phyloP scores from a whole-genome alignment of 345 rosid species.

The Turnera subulata region DNA sequence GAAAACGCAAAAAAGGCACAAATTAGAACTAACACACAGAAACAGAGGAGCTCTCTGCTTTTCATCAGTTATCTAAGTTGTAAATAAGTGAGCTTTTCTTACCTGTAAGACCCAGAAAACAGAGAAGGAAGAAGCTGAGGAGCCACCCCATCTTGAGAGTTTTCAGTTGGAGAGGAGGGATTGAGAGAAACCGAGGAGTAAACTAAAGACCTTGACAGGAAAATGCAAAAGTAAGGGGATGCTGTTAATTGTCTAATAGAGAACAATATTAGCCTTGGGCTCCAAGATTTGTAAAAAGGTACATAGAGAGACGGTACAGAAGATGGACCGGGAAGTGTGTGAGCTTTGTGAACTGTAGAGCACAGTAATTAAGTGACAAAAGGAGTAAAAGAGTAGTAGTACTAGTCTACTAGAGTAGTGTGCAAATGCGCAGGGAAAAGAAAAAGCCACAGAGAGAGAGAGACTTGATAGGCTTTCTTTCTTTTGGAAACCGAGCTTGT shows the following conservation, averaged over 20 bases:
- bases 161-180: background rate
- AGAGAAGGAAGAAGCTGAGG: slow-evolving; percentile 33
- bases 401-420: too few relatives aligned
- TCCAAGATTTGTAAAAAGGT: background rate
- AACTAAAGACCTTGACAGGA: too few relatives aligned
- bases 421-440: background rate
- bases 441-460: background rate
- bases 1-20: background rate
- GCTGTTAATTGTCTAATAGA: background rate
- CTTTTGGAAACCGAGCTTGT: slow-evolving; percentile 2
- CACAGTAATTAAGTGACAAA: too few relatives aligned
- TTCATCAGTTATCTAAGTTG: background rate
- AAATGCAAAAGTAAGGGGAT: background rate
- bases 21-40: background rate
- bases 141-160: slow-evolving; percentile 24
- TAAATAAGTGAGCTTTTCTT: background rate
- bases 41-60: background rate
- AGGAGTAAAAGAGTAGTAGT: too few relatives aligned
- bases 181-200: too few relatives aligned
- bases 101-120: slow-evolving; percentile 51
- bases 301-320: background rate
- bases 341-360: background rate
- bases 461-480: background rate
- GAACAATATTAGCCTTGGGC: background rate
- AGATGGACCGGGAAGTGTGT: slow-evolving; percentile 1